Base-by-base conservation (phyloP, 495 filamentous ascomycete genomes). In the Darksidea phi region DNA sequence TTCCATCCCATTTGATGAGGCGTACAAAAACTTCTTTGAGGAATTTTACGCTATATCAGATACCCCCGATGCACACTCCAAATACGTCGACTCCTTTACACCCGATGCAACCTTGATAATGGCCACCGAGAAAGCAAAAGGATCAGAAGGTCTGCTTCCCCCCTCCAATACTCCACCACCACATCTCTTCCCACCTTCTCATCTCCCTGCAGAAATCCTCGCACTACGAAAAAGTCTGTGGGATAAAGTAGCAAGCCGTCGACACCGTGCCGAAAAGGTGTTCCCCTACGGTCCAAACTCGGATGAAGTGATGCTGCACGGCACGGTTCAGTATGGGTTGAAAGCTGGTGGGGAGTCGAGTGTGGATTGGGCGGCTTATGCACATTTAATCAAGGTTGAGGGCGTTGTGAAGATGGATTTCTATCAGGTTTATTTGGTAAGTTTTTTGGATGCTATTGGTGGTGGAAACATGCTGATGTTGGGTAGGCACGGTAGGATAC, bases 381-480 rank as follows among this genome's bases (percentile, higher is more conserved):
- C 79, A 48, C 74, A 78, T 15, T 76, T 87, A 72, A 76, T 67
- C 10, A 69, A 79, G 65, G 75, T 73, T 28, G 75, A 70, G 2
- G 77, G 74, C 21, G 72, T 51, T 36, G 72, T 80, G 63, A 82
- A 78, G 73, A 82, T 86, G 81, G 74, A 70, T 58, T 83, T 82
- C 65, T 87, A 87, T 76, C 83, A 86, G 72, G 84, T 87, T 58
- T 87, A 85, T 72, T 70, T 87, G 72, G 84, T 84, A 52, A 64
- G 79, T 76, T 23, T 18, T 6, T 10, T 25, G 48, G n/a, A n/a
- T n/a, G n/a, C 11, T 34, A 48, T 20, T 36, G 13, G 28, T 41
- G 54, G 28, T 32, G 28, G 4, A 32, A 4, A 3, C 4, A 4
- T 32, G 28, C 28, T 32, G 10, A 32, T n/a, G n/a, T n/a, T n/a